Evolutionary conservation across 805 yeast species (phyloP).

Genomic region (Pichia phayaonensis): DNA sequence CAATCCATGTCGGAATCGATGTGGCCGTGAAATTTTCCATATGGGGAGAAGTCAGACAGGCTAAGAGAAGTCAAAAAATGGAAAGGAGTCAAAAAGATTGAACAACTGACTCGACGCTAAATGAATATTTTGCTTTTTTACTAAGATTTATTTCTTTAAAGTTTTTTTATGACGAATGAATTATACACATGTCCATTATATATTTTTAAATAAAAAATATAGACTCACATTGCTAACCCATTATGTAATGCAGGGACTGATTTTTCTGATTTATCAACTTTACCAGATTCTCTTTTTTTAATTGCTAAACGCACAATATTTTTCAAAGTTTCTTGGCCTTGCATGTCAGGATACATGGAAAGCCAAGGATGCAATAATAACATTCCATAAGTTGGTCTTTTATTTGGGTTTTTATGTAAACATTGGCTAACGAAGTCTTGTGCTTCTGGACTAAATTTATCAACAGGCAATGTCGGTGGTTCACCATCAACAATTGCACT

Average conservation of each 20-base stretch:
- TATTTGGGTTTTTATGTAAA: slow-evolving; percentile 70
- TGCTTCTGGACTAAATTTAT: slow-evolving; percentile 64
- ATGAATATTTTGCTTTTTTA: no score
- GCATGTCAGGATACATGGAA: slow-evolving; percentile 36
- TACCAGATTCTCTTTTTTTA: slow-evolving; percentile 2
- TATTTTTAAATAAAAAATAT: no score
- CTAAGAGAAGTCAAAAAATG: background rate
- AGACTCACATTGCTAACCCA: background rate
- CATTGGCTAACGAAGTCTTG: slow-evolving; percentile 72
- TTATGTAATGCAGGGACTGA: slow-evolving; percentile 2
- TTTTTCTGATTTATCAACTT: background rate
- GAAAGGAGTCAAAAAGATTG: background rate
- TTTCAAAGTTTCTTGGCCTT: slow-evolving; percentile 23
- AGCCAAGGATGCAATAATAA: slow-evolving; percentile 84
- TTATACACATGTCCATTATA: no score
- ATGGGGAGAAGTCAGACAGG: no score
- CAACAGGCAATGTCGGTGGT: slow-evolving; percentile 69
- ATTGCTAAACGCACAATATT: slow-evolving; percentile 24
- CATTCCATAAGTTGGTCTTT: slow-evolving; percentile 73
- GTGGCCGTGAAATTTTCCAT: background rate
- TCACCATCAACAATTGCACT: slow-evolving; percentile 96
- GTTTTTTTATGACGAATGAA: no score
- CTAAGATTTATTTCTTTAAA: no score
- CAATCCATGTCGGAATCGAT: background rate
- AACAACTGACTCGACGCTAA: no score